Percentiles rank a stretch among this genome's conserved stretches.
These are phyloP conservation scores for Vicia sativa DNA, from an alignment of 306 rosid genomes.

Conservation along the genomic window DNA sequence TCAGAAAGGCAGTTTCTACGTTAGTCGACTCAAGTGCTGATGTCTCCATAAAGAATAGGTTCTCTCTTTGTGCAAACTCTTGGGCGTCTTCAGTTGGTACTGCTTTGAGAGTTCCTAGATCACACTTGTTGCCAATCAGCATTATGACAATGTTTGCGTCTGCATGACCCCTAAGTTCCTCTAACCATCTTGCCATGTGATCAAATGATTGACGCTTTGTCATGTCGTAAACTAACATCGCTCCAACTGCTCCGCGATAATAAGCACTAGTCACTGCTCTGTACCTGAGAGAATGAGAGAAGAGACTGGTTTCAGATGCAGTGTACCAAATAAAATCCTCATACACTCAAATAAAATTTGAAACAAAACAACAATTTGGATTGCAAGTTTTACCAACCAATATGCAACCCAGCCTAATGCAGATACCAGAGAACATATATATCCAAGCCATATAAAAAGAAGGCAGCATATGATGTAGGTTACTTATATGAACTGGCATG, in stretches of 20 bases:
- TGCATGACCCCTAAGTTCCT: slow-evolving; percentile 84
- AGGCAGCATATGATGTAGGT: not conserved
- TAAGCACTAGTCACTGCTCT: slow-evolving; percentile 94
- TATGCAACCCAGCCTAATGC: slow-evolving; percentile 12
- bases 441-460: slow-evolving; percentile 12
- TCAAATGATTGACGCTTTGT: slow-evolving; percentile 86
- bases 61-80: slow-evolving; percentile 87
- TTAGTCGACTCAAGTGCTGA: slow-evolving; percentile 89
- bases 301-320: slow-evolving; percentile 11
- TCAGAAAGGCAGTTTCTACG: slow-evolving; percentile 82
- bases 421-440: slow-evolving; percentile 1
- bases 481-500: not conserved
- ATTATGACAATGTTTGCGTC: slow-evolving; percentile 81
- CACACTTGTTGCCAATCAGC: slow-evolving; percentile 89
- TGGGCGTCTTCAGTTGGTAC: slow-evolving; percentile 91
- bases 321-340: slow-evolving; percentile 5
- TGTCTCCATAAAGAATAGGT: slow-evolving; percentile 91
- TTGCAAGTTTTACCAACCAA: not conserved
- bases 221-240: slow-evolving; percentile 89
- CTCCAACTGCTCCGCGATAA: slow-evolving; percentile 95
- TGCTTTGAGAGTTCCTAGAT: slow-evolving; percentile 74
- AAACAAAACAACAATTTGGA: not conserved
- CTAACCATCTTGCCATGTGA: slow-evolving; percentile 88
- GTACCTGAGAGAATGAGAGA: slow-evolving; percentile 51
- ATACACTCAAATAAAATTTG: slow-evolving; percentile 9